Evolutionary conservation across 2,329 filamentous ascomycete genomes (phyloP).

Genomic region (Paraconiothyrium sp.): DNA sequence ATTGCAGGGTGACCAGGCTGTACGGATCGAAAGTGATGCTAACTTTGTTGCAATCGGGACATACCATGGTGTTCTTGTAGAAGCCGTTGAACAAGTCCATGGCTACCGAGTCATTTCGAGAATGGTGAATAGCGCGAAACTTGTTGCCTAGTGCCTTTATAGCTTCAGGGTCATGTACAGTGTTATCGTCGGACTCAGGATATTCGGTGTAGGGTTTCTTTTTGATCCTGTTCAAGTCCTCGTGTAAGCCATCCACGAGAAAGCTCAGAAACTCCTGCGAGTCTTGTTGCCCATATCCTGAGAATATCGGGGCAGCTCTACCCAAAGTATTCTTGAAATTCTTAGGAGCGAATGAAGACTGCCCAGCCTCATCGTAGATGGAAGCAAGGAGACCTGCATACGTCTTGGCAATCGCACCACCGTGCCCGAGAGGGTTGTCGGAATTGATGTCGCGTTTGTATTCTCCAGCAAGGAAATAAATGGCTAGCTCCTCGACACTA

Average conservation of each 20-base stretch:
- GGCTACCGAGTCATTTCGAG: slow-evolving; percentile 92
- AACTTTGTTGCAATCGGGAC: slow-evolving; percentile 89
- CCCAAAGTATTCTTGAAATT: slow-evolving; percentile 86
- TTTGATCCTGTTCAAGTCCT: slow-evolving; percentile 91
- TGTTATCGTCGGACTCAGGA: slow-evolving; percentile 96
- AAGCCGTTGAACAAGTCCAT: slow-evolving; percentile 96
- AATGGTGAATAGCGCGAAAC: slow-evolving; percentile 91
- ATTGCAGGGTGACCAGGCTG: slow-evolving; percentile 89
- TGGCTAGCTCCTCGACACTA: slow-evolving; percentile 90
- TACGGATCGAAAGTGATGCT: slow-evolving; percentile 99
- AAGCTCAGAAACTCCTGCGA: slow-evolving; percentile 97
- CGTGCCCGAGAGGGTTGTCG: slow-evolving; percentile 84
- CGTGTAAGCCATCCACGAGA: slow-evolving; percentile 90
- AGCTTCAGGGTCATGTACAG: slow-evolving; percentile 82
- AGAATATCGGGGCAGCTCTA: slow-evolving; percentile 83
- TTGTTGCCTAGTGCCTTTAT: slow-evolving; percentile 86
- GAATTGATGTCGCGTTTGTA: slow-evolving; percentile 79
- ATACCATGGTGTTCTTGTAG: slow-evolving; percentile 97
- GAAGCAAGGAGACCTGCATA: slow-evolving; percentile 80
- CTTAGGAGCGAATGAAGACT: slow-evolving; percentile 77
- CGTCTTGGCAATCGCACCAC: slow-evolving; percentile 84
- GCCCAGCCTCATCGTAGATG: slow-evolving; percentile 76
- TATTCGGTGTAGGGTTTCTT: slow-evolving; percentile 99
- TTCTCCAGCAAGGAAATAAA: slow-evolving; percentile 75
- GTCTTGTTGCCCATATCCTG: slow-evolving; percentile 95